Evolutionary conservation across 768 basidiomycete genomes (phyloP).

Genomic region (Amanita rubescens): DNA sequence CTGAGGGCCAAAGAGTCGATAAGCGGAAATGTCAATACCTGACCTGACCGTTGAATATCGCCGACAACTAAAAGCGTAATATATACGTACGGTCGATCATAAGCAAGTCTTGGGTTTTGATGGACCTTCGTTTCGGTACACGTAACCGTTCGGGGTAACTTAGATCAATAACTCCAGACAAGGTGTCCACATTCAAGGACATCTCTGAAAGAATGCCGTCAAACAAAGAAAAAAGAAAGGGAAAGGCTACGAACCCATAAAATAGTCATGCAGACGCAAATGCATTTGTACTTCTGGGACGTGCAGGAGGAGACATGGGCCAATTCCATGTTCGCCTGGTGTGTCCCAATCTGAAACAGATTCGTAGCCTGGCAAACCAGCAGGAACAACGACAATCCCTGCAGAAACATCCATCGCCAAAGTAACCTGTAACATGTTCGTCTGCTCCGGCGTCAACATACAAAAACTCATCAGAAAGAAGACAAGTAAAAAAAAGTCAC

Average conservation of each 20-base stretch:
- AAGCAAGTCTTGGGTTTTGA: constrained; percentile 28
- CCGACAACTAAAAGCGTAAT: not conserved
- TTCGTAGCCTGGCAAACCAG: constrained; percentile 59
- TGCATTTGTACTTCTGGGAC: constrained; percentile 69
- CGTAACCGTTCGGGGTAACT: constrained; percentile 39
- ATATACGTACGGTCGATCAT: constrained; percentile 38
- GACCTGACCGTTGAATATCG: constrained; percentile 2
- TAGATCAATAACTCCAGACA: constrained; percentile 43
- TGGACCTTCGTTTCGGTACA: constrained; percentile 15
- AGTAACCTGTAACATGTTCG: constrained; percentile 77
- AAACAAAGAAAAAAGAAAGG: not conserved
- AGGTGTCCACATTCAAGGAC: constrained; percentile 62
- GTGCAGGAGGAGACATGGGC: constrained; percentile 45
- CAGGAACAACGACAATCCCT: constrained; percentile 56
- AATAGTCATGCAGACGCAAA: constrained; percentile 77
- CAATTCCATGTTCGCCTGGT: constrained; percentile 29
- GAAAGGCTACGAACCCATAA: constrained; percentile 56
- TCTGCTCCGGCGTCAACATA: constrained; percentile 33
- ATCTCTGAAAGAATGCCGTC: constrained; percentile 45
- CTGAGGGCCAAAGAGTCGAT: constrained; percentile 85
- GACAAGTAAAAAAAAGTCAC: constrained; percentile 28
- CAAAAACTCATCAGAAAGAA: not conserved
- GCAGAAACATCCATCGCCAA: constrained; percentile 44
- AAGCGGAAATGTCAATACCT: constrained; percentile 75
- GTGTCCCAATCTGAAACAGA: constrained; percentile 15